Percentiles rank a stretch among this genome's conserved stretches.
phyloP scores from a whole-genome alignment of 1,139 yeast genomes.

The Nakaseomyces uthaithaninus region DNA sequence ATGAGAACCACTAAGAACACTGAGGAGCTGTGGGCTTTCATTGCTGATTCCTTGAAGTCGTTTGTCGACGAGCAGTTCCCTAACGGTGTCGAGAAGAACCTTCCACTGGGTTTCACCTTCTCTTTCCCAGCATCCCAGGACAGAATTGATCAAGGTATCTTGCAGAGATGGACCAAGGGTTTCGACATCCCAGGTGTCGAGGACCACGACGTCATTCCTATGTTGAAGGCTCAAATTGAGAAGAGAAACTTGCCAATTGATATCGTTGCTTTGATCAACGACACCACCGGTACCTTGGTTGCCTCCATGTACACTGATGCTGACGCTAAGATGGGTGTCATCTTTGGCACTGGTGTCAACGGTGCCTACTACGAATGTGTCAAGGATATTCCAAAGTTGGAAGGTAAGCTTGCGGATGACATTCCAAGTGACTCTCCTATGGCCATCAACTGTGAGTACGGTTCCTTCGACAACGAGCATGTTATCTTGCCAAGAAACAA shows the following conservation, averaged over 20 bases:
- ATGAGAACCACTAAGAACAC: slow-evolving; percentile 67
- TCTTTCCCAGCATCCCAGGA: slow-evolving; percentile 85
- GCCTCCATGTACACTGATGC: slow-evolving; percentile 92
- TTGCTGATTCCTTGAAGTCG: slow-evolving; percentile 68
- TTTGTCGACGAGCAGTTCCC: slow-evolving; percentile 57
- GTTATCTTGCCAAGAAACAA: slow-evolving; percentile 77
- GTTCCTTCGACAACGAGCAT: slow-evolving; percentile 93
- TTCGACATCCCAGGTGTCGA: slow-evolving; percentile 91
- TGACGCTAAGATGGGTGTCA: slow-evolving; percentile 85
- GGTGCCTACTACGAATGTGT: slow-evolving; percentile 89
- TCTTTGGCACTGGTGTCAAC: slow-evolving; percentile 96
- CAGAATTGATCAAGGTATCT: slow-evolving; percentile 74
- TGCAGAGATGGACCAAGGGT: slow-evolving; percentile 98
- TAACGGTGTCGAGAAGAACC: slow-evolving; percentile 43
- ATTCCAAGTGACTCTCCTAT: slow-evolving; percentile 58
- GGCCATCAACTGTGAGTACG: slow-evolving; percentile 98
- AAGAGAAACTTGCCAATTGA: slow-evolving; percentile 63
- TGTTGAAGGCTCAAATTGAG: slow-evolving; percentile 70
- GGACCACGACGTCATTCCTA: slow-evolving; percentile 88
- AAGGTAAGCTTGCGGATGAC: slow-evolving; percentile 60
- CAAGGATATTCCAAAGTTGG: slow-evolving; percentile 70
- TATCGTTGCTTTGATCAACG: slow-evolving; percentile 89
- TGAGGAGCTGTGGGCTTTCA: slow-evolving; percentile 75
- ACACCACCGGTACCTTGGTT: slow-evolving; percentile 93
- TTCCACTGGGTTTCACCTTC: slow-evolving; percentile 92